A percentile compares a stretch with the other conserved stretches of the same genome.
Conservation (phyloP, 176 grass and related monocot genomes). For the Areca catechu region DNA sequence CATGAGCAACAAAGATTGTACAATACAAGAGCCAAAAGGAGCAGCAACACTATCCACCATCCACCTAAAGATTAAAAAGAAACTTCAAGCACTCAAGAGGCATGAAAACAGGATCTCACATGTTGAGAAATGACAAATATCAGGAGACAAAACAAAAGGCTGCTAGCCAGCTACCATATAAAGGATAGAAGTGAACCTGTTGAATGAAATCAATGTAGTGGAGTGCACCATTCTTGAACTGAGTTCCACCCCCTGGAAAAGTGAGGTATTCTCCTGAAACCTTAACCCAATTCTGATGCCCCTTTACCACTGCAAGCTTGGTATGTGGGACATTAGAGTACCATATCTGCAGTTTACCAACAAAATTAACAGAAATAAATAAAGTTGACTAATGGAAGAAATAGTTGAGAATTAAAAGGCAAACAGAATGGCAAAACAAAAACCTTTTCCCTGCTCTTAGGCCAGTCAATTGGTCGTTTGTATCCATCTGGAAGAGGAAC, state of each 20-base stretch:
- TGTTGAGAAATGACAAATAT: no score
- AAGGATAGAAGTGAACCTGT: slow-evolving; percentile 25
- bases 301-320: slow-evolving; percentile 66
- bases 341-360: slow-evolving; percentile 45
- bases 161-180: no score
- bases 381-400: neutral
- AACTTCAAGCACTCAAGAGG: no score
- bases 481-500: slow-evolving; percentile 54
- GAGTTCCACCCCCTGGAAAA: slow-evolving; percentile 78
- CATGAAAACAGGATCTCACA: no score
- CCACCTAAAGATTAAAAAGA: no score
- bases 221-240: slow-evolving; percentile 70
- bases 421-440: neutral
- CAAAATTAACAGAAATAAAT: slow-evolving; percentile 5
- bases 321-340: slow-evolving; percentile 75
- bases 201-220: slow-evolving; percentile 86
- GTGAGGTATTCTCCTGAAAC: slow-evolving; percentile 60
- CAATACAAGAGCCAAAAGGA: no score
- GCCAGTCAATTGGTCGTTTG: slow-evolving; percentile 47
- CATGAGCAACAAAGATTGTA: no score
- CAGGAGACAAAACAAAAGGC: neutral
- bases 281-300: slow-evolving; percentile 85
- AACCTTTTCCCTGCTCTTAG: slow-evolving; percentile 72
- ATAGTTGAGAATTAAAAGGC: neutral
- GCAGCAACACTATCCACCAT: no score